These are phyloP conservation scores for Fusarium pininemorale DNA, from an alignment of 2,329 filamentous ascomycete species.

Conservation along the genomic window DNA sequence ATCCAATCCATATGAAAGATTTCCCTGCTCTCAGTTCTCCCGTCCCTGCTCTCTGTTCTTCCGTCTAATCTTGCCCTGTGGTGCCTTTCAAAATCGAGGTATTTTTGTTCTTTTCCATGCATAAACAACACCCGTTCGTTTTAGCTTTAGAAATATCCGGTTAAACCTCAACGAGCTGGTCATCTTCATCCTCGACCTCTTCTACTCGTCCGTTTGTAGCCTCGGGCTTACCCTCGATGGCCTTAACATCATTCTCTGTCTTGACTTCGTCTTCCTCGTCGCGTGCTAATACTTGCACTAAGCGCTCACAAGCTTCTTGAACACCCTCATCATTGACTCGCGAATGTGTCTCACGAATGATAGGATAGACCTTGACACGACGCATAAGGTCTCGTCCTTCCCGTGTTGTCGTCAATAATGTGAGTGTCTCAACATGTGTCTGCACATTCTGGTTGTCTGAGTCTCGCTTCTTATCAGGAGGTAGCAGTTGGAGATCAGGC, in stretches of 20 bases:
- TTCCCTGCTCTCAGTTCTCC: neutral
- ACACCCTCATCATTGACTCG: constrained; percentile 82
- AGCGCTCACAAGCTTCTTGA: constrained; percentile 82
- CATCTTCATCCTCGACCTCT: constrained; percentile 61
- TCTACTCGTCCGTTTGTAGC: constrained; percentile 52
- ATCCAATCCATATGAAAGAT: neutral
- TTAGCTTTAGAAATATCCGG: no score
- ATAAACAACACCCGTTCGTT: neutral
- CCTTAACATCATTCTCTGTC: constrained; percentile 47
- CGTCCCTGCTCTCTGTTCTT: neutral
- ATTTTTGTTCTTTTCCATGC: neutral
- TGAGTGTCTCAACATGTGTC: constrained; percentile 88
- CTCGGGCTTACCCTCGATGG: constrained; percentile 48
- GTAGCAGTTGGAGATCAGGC: constrained; percentile 87
- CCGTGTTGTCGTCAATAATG: constrained; percentile 81
- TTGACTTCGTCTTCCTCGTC: constrained; percentile 68
- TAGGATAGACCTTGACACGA: constrained; percentile 83
- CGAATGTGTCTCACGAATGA: constrained; percentile 86
- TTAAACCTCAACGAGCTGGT: constrained; percentile 65
- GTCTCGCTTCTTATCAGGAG: constrained; percentile 89
- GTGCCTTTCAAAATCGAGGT: neutral
- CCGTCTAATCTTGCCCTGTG: no score
- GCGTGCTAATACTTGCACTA: constrained; percentile 89
- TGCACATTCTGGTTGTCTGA: constrained; percentile 78
- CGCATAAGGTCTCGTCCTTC: constrained; percentile 79